These are phyloP conservation scores for Cylindrotheca fusiformis DNA, from an alignment of 108 stramenopile genomes.

Conservation along the genomic window DNA sequence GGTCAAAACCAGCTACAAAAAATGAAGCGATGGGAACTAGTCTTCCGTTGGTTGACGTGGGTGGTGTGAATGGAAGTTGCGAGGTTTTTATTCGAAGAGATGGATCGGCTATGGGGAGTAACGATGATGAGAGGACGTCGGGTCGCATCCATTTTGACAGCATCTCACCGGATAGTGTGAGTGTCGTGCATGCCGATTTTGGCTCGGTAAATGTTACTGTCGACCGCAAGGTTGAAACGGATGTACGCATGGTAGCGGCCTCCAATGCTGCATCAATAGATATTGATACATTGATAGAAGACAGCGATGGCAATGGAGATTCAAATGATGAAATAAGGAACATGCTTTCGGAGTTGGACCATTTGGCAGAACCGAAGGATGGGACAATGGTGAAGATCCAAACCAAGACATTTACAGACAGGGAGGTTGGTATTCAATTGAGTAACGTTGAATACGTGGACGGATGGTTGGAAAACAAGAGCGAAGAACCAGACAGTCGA, in stretches of 20 bases:
- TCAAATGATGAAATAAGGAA: constrained; percentile 5
- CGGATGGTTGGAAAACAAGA: constrained; percentile 73
- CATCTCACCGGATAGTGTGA: constrained; percentile 66
- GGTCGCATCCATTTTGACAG: constrained; percentile 78
- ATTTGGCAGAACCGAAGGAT: constrained; percentile 1
- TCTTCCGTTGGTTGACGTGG: constrained; percentile 58
- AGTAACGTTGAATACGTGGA: constrained; percentile 44
- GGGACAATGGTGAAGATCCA: not conserved
- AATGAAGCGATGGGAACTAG: constrained; percentile 31
- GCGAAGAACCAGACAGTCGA: constrained; percentile 84
- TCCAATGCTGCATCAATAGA: constrained; percentile 10
- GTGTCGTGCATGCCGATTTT: constrained; percentile 43
- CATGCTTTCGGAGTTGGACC: constrained; percentile 12
- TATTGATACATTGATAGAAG: constrained; percentile 33
- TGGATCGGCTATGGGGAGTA: not conserved
- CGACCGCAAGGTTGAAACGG: constrained; percentile 85
- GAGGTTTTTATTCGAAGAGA: constrained; percentile 42
- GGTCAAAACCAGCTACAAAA: constrained; percentile 11
- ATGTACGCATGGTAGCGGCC: constrained; percentile 56
- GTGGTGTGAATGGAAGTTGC: constrained; percentile 87
- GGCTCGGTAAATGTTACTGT: constrained; percentile 60
- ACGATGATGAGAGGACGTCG: constrained; percentile 19
- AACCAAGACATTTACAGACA: constrained; percentile 17
- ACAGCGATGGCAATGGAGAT: constrained; percentile 38
- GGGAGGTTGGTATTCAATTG: constrained; percentile 10